phyloP scores from a whole-genome alignment of 805 yeast genomes.

The Candida caryicola region DNA sequence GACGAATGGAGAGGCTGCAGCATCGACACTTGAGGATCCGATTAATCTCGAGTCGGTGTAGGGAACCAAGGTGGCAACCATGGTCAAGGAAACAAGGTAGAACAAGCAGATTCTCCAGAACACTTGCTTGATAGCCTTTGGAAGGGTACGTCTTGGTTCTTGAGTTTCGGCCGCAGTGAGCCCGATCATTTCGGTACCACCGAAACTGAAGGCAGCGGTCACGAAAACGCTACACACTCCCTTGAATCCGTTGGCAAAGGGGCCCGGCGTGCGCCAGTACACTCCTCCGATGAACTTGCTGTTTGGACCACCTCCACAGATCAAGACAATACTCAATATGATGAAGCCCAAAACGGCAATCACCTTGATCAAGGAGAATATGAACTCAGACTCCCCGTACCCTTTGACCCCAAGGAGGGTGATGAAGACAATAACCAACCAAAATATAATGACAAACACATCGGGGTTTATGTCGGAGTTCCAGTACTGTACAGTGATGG shows the following conservation, averaged over 20 bases:
- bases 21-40: conserved; percentile 49
- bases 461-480: conserved; percentile 48
- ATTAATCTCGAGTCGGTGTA: conserved; percentile 26
- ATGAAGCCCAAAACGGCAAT: conserved; percentile 48
- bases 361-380: conserved; percentile 47
- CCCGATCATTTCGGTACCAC: conserved; percentile 40
- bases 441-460: conserved; percentile 59
- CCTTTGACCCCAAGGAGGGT: conserved; percentile 53
- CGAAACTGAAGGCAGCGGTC: conserved; percentile 40
- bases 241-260: conserved; percentile 46
- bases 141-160: conserved; percentile 34
- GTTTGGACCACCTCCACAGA: conserved; percentile 53
- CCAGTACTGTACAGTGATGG: conserved; percentile 62
- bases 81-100: conserved; percentile 26
- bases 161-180: conserved; percentile 40
- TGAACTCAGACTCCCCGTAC: conserved; percentile 57
- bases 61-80: conserved; percentile 23
- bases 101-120: conserved; percentile 40
- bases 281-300: conserved; percentile 48
- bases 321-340: conserved; percentile 43
- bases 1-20: conserved; percentile 74
- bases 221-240: conserved; percentile 39
- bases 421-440: conserved; percentile 43
- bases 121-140: conserved; percentile 40
- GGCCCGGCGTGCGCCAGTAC: conserved; percentile 55